A percentile compares a stretch with the other conserved stretches of the same genome.
These are phyloP conservation scores for Austroboletus niveus DNA, from an alignment of 1,284 basidiomycete genomes.

Conservation along the genomic window DNA sequence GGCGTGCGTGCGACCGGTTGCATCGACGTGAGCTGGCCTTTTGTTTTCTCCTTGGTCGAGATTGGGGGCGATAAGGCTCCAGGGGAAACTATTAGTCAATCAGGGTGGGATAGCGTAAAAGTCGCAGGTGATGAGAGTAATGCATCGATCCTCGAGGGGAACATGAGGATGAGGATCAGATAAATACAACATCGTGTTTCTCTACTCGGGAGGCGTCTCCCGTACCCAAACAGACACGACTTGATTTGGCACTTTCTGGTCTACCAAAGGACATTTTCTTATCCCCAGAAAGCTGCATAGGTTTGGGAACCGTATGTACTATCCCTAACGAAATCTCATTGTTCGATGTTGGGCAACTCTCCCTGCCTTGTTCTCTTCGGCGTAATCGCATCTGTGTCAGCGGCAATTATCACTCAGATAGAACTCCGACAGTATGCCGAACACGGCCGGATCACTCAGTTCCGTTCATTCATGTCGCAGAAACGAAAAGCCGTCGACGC, in stretches of 20 bases:
- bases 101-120: conserved; percentile 14
- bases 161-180: conserved; percentile 19
- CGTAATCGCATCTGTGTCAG: no score
- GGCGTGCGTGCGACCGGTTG: no score
- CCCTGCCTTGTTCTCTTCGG: no score
- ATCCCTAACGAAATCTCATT: conserved; percentile 4
- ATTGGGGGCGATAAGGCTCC: no score
- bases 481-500: conserved; percentile 29
- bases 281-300: no score
- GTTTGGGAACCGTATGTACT: no score
- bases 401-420: no score
- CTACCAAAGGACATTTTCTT: background rate
- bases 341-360: background rate
- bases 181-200: background rate
- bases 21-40: no score
- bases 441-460: background rate
- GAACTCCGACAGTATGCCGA: no score
- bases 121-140: conserved; percentile 12
- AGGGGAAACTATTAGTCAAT: no score
- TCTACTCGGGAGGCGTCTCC: background rate
- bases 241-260: background rate
- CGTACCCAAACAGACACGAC: background rate
- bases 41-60: no score
- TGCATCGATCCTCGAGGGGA: conserved; percentile 26
- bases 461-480: conserved; percentile 15